Evolutionary conservation across 805 yeast species (phyloP).

Genomic region (Candida ulmi): DNA sequence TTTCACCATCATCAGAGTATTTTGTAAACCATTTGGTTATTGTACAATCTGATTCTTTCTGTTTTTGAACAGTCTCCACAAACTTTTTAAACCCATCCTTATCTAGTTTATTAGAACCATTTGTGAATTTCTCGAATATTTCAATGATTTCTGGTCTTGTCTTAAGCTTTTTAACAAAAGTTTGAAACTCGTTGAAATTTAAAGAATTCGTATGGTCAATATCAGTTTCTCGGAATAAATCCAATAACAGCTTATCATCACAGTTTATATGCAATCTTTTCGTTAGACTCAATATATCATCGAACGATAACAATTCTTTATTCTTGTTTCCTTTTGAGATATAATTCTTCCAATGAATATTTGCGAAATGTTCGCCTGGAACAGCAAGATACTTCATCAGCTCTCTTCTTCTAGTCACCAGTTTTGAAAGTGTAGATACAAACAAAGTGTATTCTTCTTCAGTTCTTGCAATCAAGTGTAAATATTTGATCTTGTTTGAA

Average conservation of each 20-base stretch:
- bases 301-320: conserved; percentile 45
- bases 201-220: conserved; percentile 42
- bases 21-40: conserved; percentile 31
- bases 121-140: conserved; percentile 40
- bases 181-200: conserved; percentile 68
- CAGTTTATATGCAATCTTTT: conserved; percentile 68
- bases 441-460: conserved; percentile 48
- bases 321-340: conserved; percentile 32
- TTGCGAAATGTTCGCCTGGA: conserved; percentile 57
- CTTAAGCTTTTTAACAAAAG: conserved; percentile 65
- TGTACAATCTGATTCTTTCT: conserved; percentile 26
- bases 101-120: conserved; percentile 20
- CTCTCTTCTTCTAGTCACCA: conserved; percentile 54
- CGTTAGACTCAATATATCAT: conserved; percentile 63
- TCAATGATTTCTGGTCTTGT: conserved; percentile 52
- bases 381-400: conserved; percentile 58
- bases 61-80: conserved; percentile 42
- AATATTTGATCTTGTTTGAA: conserved; percentile 61
- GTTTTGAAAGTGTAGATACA: conserved; percentile 45
- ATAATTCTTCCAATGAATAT: conserved; percentile 56
- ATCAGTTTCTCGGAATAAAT: conserved; percentile 52
- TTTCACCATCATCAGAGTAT: conserved; percentile 12
- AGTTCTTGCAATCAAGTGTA: conserved; percentile 68
- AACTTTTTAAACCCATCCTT: conserved; percentile 37
- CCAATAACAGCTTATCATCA: conserved; percentile 42